A percentile compares a stretch with the other conserved stretches of the same genome.
phyloP scores from a whole-genome alignment of 225 moss, liverwort and hornwort species.

The Asterella californica region DNA sequence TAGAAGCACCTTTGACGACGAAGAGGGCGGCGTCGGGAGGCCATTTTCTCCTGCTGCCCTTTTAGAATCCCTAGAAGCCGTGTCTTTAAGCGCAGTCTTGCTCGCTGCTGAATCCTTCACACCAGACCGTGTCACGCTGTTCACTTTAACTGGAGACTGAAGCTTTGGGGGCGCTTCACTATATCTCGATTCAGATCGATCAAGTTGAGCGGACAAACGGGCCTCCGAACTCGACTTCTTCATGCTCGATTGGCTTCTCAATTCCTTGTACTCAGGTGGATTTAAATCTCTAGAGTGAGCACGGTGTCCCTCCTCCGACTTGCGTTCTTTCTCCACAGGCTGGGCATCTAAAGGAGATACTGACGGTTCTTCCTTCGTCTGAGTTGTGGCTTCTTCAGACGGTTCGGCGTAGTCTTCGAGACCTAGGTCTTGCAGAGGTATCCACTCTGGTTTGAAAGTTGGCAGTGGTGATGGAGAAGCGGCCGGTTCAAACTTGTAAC shows the following conservation, averaged over 20 bases:
- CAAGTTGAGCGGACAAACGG: not conserved
- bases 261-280: not conserved
- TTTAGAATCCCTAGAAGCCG: not conserved
- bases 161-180: slow-evolving; percentile 16
- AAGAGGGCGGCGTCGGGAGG: no score
- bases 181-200: slow-evolving; percentile 10
- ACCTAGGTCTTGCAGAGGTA: slow-evolving; percentile 8
- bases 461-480: slow-evolving; percentile 10
- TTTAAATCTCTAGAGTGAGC: not conserved
- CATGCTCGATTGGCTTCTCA: slow-evolving; percentile 4
- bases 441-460: slow-evolving; percentile 17
- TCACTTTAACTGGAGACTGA: not conserved
- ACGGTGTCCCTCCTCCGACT: not conserved
- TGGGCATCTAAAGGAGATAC: not conserved
- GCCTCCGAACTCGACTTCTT: slow-evolving; percentile 18
- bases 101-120: not conserved
- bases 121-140: not conserved
- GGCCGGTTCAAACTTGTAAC: slow-evolving; percentile 6
- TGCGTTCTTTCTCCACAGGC: not conserved
- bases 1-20: not conserved
- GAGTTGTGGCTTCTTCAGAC: not conserved
- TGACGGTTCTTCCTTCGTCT: not conserved
- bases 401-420: not conserved
- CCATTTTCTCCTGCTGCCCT: not conserved
- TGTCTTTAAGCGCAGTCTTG: not conserved